Conservation (phyloP, 179 eudicot genomes). For the Pouteria campechiana region DNA sequence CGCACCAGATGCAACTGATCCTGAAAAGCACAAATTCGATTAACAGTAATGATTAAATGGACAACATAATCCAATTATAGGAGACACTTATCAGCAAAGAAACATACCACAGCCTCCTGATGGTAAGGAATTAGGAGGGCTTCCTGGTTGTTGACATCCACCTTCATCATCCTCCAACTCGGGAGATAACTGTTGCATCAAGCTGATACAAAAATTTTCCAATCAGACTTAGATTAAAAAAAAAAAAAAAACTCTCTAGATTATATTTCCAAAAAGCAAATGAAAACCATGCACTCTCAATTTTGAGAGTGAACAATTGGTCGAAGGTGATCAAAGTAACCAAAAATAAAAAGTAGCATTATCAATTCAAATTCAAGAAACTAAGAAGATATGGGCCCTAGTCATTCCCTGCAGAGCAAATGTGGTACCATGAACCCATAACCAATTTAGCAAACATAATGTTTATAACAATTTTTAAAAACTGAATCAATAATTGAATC, state of each 20-base stretch:
- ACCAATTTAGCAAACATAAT: no score
- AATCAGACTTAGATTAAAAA: conserved; percentile 3
- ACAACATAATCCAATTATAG: not conserved
- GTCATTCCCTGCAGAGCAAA: no score
- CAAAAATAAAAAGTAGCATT: not conserved
- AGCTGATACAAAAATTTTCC: no score
- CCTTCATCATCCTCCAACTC: conserved; percentile 41
- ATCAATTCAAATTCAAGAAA: not conserved
- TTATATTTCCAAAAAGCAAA: no score
- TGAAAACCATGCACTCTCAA: no score
- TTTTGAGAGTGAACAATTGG: not conserved
- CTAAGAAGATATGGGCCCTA: no score
- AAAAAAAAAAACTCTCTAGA: conserved; percentile 1
- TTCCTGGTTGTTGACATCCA: conserved; percentile 26
- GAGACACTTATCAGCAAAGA: not conserved
- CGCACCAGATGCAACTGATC: conserved; percentile 20
- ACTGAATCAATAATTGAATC: no score
- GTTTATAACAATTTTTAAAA: no score
- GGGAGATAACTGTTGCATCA: conserved; percentile 20
- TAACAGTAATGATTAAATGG: not conserved
- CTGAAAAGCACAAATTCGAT: conserved; percentile 14
- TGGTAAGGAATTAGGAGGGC: conserved; percentile 21
- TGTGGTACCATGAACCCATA: no score
- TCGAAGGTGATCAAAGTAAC: not conserved
- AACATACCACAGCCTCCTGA: conserved; percentile 31